Conservation (phyloP, 2,329 filamentous ascomycete genomes). For the Dactylella cylindrospora region DNA sequence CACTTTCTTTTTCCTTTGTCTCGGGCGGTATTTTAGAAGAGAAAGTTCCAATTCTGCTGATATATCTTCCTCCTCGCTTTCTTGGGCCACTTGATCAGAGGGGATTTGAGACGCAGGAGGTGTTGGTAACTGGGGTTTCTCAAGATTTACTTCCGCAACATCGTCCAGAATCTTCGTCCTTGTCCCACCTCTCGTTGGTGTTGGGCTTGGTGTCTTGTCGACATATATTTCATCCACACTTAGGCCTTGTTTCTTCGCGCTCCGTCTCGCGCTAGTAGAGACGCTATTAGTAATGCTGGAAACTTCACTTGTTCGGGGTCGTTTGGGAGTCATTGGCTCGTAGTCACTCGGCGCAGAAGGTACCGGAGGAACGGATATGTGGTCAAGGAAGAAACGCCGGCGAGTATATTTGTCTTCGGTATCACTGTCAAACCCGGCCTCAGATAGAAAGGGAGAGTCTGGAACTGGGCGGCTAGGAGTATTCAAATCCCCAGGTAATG, state of each 20-base stretch:
- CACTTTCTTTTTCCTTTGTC: constrained; percentile 8
- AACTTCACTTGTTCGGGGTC: background rate
- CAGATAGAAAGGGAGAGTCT: constrained; percentile 22
- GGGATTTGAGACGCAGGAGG: constrained; percentile 30
- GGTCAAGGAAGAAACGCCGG: constrained; percentile 23
- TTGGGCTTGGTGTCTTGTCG: constrained; percentile 13
- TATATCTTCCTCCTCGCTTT: background rate
- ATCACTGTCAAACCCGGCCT: too few relatives aligned
- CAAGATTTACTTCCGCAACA: background rate
- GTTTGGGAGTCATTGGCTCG: constrained; percentile 13
- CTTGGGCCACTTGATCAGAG: constrained; percentile 18
- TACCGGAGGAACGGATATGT: constrained; percentile 16
- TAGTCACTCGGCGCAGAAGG: background rate
- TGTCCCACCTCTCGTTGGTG: constrained; percentile 4
- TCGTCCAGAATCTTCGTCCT: background rate
- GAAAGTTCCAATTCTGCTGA: background rate
- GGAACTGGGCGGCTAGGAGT: constrained; percentile 21
- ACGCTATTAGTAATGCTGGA: constrained; percentile 13
- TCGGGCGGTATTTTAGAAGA: constrained; percentile 22
- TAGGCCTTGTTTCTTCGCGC: constrained; percentile 1
- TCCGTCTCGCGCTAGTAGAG: constrained; percentile 14
- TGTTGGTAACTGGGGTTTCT: constrained; percentile 6
- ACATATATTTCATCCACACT: background rate
- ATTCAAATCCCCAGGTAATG: background rate
- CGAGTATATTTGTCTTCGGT: constrained; percentile 3